Conservation (phyloP, 2,329 filamentous ascomycete genomes). For the Paecilomyces sp. region DNA sequence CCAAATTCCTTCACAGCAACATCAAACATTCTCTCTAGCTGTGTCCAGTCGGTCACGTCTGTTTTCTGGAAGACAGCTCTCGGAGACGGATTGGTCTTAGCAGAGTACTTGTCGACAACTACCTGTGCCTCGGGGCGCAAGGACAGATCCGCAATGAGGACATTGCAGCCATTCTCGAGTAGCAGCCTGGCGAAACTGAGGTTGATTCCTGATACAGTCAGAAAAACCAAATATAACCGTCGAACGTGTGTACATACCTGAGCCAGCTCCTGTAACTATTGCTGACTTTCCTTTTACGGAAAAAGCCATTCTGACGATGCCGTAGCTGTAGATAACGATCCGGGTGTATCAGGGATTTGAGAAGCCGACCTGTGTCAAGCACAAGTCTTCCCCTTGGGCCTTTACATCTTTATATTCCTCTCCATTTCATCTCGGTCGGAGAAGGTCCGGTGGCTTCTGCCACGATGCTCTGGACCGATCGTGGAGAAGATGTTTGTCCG, state of each 20-base stretch:
- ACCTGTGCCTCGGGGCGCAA: conserved; percentile 39
- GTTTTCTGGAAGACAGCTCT: conserved; percentile 39
- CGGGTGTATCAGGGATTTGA: not conserved
- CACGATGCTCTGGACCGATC: not conserved
- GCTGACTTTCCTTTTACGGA: conserved; percentile 42
- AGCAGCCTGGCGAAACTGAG: conserved; percentile 37
- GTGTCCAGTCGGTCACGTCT: conserved; percentile 44
- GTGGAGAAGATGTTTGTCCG: not conserved
- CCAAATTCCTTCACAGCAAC: conserved; percentile 43
- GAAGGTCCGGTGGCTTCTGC: not conserved
- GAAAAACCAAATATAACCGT: conserved; percentile 1
- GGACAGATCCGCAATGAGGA: conserved; percentile 38
- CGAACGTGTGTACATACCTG: conserved; percentile 30
- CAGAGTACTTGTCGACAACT: conserved; percentile 31
- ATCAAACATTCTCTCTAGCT: conserved; percentile 44
- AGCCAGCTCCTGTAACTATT: conserved; percentile 50
- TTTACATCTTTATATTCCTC: not conserved
- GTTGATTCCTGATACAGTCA: conserved; percentile 34
- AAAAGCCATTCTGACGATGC: conserved; percentile 22
- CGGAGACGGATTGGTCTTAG: conserved; percentile 12
- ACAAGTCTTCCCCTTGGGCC: not conserved
- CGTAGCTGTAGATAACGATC: not conserved
- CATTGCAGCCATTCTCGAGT: conserved; percentile 39
- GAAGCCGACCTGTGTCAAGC: not conserved
- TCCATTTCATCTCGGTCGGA: not conserved